Evolutionary conservation across 352 stramenopile species (phyloP).

Genomic region (Phytopythium vexans): DNA sequence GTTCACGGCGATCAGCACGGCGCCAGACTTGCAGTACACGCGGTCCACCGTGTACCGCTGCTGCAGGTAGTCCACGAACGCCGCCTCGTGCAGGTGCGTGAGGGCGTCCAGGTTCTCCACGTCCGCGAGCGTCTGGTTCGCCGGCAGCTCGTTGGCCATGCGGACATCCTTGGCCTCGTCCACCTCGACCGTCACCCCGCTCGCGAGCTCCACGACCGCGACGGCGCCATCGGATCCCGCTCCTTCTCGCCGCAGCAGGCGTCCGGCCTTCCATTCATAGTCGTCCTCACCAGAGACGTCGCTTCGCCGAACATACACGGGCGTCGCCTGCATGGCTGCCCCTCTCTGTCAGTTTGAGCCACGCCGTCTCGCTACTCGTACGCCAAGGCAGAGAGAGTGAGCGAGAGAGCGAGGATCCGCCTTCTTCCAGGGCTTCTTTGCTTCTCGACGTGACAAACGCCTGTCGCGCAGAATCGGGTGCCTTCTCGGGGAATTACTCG

Average conservation of each 20-base stretch:
- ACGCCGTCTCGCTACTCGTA: too few species aligned
- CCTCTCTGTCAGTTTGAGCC: too few species aligned
- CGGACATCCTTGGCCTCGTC: constrained; percentile 44
- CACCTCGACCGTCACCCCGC: constrained; percentile 40
- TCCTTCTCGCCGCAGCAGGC: constrained; percentile 39
- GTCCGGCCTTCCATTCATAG: constrained; percentile 49
- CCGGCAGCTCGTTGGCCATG: constrained; percentile 40
- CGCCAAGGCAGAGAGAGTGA: too few species aligned
- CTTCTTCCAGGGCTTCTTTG: too few species aligned
- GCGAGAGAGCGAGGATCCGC: too few species aligned
- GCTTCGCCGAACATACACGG: constrained; percentile 58
- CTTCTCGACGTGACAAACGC: too few species aligned
- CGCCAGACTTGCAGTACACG: constrained; percentile 73
- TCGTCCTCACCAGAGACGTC: constrained; percentile 12
- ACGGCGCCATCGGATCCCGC: constrained; percentile 15
- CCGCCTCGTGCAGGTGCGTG: constrained; percentile 75
- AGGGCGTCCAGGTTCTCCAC: constrained; percentile 72
- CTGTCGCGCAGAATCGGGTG: too few species aligned
- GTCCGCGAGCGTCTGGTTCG: constrained; percentile 35
- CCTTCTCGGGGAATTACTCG: too few species aligned
- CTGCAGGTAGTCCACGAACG: constrained; percentile 76
- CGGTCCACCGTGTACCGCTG: constrained; percentile 69
- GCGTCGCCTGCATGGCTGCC: too few species aligned
- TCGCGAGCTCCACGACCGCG: constrained; percentile 38
- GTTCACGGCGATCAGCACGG: constrained; percentile 77